Evolutionary conservation across 208 protist genomes (phyloP).

Genomic region (Spongospora subterranea): DNA sequence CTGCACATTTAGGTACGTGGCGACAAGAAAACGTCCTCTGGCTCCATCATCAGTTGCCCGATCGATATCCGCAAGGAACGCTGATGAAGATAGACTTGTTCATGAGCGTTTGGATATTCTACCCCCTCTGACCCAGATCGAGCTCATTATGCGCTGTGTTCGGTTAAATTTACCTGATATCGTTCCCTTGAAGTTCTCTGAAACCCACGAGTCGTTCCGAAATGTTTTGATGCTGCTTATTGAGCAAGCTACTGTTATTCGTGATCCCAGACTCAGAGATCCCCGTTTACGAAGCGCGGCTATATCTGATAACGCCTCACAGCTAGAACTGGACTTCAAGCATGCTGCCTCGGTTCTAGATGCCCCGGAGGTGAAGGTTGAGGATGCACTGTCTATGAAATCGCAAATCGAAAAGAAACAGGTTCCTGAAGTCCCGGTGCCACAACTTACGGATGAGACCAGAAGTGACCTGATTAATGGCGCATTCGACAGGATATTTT

Average conservation of each 20-base stretch:
- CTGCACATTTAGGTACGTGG: neutral
- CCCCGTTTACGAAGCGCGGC: neutral
- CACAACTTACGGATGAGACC: neutral
- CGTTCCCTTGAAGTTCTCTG: neutral
- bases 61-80: neutral
- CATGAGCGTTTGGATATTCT: slow-evolving; percentile 28
- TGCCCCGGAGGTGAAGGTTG: neutral
- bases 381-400: neutral
- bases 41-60: neutral
- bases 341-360: neutral
- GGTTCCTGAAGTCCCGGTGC: slow-evolving; percentile 11
- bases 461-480: neutral
- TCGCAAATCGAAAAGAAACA: neutral
- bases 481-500: neutral
- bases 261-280: neutral
- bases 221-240: neutral
- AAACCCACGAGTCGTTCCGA: neutral
- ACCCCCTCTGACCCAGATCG: neutral
- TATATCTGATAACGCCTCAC: neutral
- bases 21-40: neutral
- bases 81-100: neutral
- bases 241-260: neutral
- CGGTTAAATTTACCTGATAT: neutral
- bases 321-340: neutral
- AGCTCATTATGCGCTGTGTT: slow-evolving; percentile 12